Conservation (phyloP, 2,329 filamentous ascomycete genomes). For the Reticulascus tulasneorum region DNA sequence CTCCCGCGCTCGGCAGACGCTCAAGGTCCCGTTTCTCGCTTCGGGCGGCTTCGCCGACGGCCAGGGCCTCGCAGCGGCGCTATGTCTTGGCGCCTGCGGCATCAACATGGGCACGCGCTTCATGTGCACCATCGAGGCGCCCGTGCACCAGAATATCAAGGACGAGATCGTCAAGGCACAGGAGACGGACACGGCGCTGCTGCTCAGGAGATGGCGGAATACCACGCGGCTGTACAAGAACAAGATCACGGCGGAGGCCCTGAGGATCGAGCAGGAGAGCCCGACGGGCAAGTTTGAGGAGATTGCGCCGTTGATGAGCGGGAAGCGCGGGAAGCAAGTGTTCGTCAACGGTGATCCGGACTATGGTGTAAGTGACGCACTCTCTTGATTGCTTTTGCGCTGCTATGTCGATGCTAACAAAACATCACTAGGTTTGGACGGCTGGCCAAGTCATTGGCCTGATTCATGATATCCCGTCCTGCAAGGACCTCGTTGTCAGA, state of each 20-base stretch:
- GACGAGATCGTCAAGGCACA: constrained; percentile 81
- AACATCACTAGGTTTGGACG: constrained; percentile 74
- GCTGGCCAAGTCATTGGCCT: constrained; percentile 91
- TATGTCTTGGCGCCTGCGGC: constrained; percentile 85
- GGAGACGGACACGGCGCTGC: constrained; percentile 86
- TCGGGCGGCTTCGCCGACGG: constrained; percentile 95
- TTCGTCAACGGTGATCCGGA: constrained; percentile 90
- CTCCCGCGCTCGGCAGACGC: constrained; percentile 75
- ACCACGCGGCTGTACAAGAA: constrained; percentile 87
- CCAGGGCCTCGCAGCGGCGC: constrained; percentile 83
- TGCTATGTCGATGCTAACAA: constrained; percentile 9
- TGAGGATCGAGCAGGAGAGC: constrained; percentile 80
- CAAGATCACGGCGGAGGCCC: constrained; percentile 75
- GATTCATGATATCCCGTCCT: constrained; percentile 80
- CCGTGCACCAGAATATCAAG: constrained; percentile 92
- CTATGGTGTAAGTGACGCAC: constrained; percentile 76
- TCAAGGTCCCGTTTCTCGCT: constrained; percentile 88
- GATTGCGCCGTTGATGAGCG: constrained; percentile 81
- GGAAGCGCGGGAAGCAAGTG: constrained; percentile 85
- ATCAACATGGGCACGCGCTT: constrained; percentile 99
- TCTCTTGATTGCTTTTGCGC: constrained; percentile 1
- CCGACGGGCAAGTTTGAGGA: constrained; percentile 83
- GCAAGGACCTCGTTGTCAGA: constrained; percentile 61
- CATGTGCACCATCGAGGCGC: constrained; percentile 92
- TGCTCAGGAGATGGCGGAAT: constrained; percentile 89